A percentile compares a stretch with the other conserved stretches of the same genome.
Conservation (phyloP, 2,329 filamentous ascomycete species). For the Chaetomiaceae sp. region DNA sequence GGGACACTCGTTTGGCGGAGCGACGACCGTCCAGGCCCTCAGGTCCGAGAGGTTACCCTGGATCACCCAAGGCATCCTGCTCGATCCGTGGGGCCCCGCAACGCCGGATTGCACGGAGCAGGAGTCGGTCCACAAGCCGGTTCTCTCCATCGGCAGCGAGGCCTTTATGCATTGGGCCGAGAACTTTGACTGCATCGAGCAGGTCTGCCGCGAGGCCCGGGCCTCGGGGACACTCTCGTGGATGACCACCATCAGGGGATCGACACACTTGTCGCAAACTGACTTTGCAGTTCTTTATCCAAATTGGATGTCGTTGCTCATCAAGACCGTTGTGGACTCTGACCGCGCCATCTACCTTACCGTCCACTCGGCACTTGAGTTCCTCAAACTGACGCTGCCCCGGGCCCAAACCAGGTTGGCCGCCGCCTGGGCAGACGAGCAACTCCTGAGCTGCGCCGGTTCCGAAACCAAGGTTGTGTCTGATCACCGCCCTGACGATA, state of each 20-base stretch:
- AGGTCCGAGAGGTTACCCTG: conserved; percentile 52
- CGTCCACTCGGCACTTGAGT: conserved; percentile 58
- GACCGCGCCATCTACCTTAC: conserved; percentile 59
- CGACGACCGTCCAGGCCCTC: conserved; percentile 57
- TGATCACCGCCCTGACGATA: conserved; percentile 51
- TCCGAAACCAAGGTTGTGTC: conserved; percentile 41
- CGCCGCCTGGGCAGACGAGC: conserved; percentile 47
- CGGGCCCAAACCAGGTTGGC: conserved; percentile 40
- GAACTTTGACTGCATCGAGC: conserved; percentile 55
- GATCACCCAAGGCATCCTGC: conserved; percentile 59
- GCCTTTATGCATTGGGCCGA: conserved; percentile 66
- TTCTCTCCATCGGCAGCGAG: conserved; percentile 62
- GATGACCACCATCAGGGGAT: conserved; percentile 52
- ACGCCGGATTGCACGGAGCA: conserved; percentile 37
- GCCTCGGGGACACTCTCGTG: conserved; percentile 42
- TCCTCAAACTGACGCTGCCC: conserved; percentile 51
- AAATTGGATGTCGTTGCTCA: conserved; percentile 50
- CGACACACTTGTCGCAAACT: conserved; percentile 60
- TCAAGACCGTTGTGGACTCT: conserved; percentile 61
- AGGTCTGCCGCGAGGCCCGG: conserved; percentile 52
- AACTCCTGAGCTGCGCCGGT: conserved; percentile 37
- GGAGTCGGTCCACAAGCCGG: conserved; percentile 45
- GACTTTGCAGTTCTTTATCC: conserved; percentile 64
- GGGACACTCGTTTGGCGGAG: conserved; percentile 64
- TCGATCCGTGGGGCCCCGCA: conserved; percentile 59